A percentile compares a stretch with the other conserved stretches of the same genome.
Conservation (phyloP, 2,329 filamentous ascomycete species). For the Monilinia fructicola region DNA sequence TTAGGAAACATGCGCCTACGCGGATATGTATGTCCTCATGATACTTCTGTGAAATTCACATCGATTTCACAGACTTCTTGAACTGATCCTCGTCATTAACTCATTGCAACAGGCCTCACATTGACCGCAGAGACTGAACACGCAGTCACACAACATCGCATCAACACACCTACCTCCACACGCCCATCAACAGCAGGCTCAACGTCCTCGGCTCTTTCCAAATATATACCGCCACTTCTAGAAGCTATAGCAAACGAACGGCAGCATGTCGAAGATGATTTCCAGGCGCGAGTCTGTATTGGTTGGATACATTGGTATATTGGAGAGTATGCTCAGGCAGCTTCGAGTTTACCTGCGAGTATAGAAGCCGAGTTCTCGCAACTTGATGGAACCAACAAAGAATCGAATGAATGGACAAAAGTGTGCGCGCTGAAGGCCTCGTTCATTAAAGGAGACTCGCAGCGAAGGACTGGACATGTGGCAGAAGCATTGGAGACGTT, state of each 20-base stretch:
- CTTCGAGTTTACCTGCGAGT: constrained; percentile 61
- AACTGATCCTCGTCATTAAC: constrained; percentile 27
- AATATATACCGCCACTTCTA: constrained; percentile 46
- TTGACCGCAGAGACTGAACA: constrained; percentile 69
- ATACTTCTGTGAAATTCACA: background rate
- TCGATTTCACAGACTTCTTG: background rate
- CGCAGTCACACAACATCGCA: constrained; percentile 58
- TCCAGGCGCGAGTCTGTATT: constrained; percentile 80
- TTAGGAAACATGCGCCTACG: constrained; percentile 88
- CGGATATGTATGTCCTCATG: constrained; percentile 66
- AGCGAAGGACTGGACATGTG: constrained; percentile 51
- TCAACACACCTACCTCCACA: constrained; percentile 24
- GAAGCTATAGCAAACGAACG: constrained; percentile 59
- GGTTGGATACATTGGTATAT: constrained; percentile 83
- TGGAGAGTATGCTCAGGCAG: constrained; percentile 64
- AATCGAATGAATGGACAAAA: constrained; percentile 71
- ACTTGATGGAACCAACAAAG: constrained; percentile 52
- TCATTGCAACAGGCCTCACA: constrained; percentile 57
- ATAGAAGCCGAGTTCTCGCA: constrained; percentile 56
- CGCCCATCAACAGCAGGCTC: constrained; percentile 31
- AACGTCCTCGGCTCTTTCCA: constrained; percentile 33
- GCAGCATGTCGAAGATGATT: constrained; percentile 55
- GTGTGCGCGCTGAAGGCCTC: constrained; percentile 78
- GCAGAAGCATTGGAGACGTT: constrained; percentile 66
- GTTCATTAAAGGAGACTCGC: constrained; percentile 70